These are phyloP conservation scores for Omphalea diandra DNA, from an alignment of 441 rosid genomes.

Conservation along the genomic window DNA sequence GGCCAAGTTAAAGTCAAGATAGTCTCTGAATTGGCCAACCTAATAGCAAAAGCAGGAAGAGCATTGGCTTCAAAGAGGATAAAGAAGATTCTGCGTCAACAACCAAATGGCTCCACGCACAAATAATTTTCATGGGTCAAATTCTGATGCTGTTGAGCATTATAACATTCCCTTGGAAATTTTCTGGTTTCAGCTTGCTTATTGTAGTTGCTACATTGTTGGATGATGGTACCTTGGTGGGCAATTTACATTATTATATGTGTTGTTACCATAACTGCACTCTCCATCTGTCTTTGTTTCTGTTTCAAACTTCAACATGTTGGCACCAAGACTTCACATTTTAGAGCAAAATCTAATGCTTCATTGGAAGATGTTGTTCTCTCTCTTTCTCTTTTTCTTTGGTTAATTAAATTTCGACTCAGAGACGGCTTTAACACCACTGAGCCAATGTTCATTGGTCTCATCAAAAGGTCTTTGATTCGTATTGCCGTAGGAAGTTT, in stretches of 20 bases:
- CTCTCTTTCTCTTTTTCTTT: not conserved
- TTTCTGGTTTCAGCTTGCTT: not conserved
- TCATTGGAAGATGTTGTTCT: not conserved
- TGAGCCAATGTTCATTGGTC: no score
- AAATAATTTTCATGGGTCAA: constrained; percentile 7
- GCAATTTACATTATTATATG: not conserved
- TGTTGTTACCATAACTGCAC: not conserved
- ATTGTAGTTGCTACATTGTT: not conserved
- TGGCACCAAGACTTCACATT: not conserved
- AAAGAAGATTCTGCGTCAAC: not conserved
- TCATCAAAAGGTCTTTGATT: not conserved
- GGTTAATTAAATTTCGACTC: no score
- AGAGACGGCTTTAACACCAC: no score
- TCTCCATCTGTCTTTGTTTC: not conserved
- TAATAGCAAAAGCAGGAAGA: constrained; percentile 17
- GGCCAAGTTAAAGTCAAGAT: constrained; percentile 35
- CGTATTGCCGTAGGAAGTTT: not conserved
- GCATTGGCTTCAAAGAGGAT: constrained; percentile 13
- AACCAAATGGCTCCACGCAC: constrained; percentile 6
- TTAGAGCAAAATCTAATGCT: not conserved
- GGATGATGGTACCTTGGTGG: not conserved
- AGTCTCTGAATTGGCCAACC: constrained; percentile 20
- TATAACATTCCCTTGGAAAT: not conserved
- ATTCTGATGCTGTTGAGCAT: not conserved
- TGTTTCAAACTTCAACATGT: not conserved